phyloP scores from a whole-genome alignment of 208 protist genomes.

The Trypanosoma melophagium region DNA sequence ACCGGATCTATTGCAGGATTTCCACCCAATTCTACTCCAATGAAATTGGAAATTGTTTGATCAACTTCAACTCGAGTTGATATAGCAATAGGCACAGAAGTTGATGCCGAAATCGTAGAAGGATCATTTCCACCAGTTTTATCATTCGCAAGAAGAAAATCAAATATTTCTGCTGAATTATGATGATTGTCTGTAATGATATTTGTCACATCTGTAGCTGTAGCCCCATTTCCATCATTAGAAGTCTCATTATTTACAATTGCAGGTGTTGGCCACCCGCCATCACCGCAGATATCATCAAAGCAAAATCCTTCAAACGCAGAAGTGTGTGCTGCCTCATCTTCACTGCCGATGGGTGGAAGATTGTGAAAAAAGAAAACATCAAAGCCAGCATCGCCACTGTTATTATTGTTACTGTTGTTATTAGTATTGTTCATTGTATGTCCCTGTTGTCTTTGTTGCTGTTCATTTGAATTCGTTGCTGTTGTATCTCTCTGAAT shows the following conservation, averaged over 20 bases:
- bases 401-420: conserved; percentile 1
- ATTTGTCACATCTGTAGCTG: too few species aligned
- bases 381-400: conserved; percentile 14
- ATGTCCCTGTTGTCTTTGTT: not conserved
- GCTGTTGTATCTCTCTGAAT: not conserved
- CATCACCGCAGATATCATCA: conserved; percentile 24
- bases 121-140: not conserved
- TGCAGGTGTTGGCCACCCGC: conserved; percentile 13
- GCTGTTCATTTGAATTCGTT: not conserved
- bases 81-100: not conserved
- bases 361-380: conserved; percentile 30
- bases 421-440: not conserved
- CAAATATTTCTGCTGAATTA: conserved; percentile 2
- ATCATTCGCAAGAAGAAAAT: conserved; percentile 21
- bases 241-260: too few species aligned
- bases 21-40: too few species aligned
- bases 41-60: too few species aligned
- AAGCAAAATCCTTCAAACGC: conserved; percentile 34
- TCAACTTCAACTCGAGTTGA: too few species aligned
- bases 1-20: too few species aligned
- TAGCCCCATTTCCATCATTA: too few species aligned
- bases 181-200: not conserved
- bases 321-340: not conserved
- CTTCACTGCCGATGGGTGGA: not conserved
- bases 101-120: not conserved